Evolutionary conservation across 2,329 filamentous ascomycete species (phyloP).

Genomic region (Fusarium begoniae): DNA sequence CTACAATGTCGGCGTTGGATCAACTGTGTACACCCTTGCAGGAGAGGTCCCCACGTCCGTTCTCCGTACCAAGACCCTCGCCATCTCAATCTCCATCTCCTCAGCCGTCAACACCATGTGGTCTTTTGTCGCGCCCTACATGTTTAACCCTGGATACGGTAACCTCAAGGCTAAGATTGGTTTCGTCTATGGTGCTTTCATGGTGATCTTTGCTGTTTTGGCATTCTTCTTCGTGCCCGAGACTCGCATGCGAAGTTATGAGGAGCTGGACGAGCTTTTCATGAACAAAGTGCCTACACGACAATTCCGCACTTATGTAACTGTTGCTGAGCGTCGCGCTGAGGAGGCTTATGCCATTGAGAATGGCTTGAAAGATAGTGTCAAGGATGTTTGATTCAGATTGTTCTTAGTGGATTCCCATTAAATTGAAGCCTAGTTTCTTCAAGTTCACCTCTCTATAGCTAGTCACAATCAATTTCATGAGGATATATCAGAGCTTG

Average conservation of each 20-base stretch:
- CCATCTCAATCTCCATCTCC: conserved; percentile 54
- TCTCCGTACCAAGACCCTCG: conserved; percentile 55
- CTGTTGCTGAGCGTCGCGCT: conserved; percentile 37
- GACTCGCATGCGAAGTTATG: conserved; percentile 45
- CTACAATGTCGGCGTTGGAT: conserved; percentile 53
- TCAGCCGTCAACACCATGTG: conserved; percentile 54
- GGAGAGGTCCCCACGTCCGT: conserved; percentile 56
- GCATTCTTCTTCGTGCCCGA: conserved; percentile 61
- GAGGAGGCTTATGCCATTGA: conserved; percentile 38
- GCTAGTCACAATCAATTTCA: fast-evolving
- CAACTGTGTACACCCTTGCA: conserved; percentile 54
- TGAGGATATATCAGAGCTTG: fast-evolving
- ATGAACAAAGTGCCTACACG: conserved; percentile 37
- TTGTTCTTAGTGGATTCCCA: fast-evolving
- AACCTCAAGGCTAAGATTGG: conserved; percentile 54
- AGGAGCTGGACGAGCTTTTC: conserved; percentile 44
- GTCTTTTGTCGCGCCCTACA: conserved; percentile 59
- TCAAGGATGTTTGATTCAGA: background rate
- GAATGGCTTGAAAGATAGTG: background rate
- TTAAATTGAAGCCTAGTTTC: fast-evolving
- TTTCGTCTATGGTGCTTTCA: conserved; percentile 51
- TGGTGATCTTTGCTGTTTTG: conserved; percentile 46
- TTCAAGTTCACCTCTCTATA: background rate
- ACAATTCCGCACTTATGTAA: conserved; percentile 37
- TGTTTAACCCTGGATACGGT: conserved; percentile 46